These are phyloP conservation scores for Lodderomyces margitis DNA, from an alignment of 1,139 yeast species.

Conservation along the genomic window DNA sequence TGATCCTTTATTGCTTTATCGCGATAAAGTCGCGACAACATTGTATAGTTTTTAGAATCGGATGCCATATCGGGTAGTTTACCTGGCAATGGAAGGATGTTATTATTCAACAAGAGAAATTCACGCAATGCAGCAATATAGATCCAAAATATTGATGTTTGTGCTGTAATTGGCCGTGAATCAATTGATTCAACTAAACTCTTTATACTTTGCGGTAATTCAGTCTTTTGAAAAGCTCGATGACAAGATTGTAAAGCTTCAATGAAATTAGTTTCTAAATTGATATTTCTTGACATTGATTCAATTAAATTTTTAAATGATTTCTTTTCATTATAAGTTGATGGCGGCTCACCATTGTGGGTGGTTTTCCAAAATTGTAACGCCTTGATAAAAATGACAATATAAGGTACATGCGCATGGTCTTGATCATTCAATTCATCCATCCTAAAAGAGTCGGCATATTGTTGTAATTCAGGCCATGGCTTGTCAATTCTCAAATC, in stretches of 20 bases:
- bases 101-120: conserved; percentile 43
- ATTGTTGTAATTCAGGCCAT: conserved; percentile 68
- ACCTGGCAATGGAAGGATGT: conserved; percentile 67
- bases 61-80: conserved; percentile 88
- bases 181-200: conserved; percentile 29
- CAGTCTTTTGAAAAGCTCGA: conserved; percentile 47
- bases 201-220: conserved; percentile 37
- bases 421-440: conserved; percentile 46
- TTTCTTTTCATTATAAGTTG: conserved; percentile 49
- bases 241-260: conserved; percentile 64
- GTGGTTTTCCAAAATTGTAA: conserved; percentile 41
- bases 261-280: conserved; percentile 57
- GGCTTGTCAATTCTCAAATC: conserved; percentile 73
- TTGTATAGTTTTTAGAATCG: conserved; percentile 60
- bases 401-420: conserved; percentile 72
- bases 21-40: conserved; percentile 56
- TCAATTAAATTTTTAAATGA: conserved; percentile 38
- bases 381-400: conserved; percentile 62
- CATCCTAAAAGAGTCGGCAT: conserved; percentile 52
- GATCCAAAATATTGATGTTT: conserved; percentile 56
- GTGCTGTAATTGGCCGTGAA: conserved; percentile 17
- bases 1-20: conserved; percentile 57
- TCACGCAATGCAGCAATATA: conserved; percentile 53
- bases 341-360: conserved; percentile 45
- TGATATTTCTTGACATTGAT: conserved; percentile 34